Percentiles rank a stretch among this genome's conserved stretches.
Evolutionary conservation across 169 alveolate species (phyloP).

Genomic region (Plasmodium knowlesi): DNA sequence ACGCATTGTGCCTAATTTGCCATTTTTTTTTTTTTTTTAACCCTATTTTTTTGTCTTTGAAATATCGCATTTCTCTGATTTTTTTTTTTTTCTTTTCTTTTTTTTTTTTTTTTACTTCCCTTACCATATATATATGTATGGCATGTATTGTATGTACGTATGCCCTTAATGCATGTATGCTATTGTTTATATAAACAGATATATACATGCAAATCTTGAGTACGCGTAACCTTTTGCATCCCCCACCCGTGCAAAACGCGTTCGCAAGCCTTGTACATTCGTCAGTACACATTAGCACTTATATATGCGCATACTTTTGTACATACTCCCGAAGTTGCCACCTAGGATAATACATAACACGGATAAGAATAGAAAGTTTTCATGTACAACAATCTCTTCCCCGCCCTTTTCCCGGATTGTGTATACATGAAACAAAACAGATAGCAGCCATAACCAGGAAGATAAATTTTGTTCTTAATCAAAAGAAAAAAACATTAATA

Average conservation of each 20-base stretch:
- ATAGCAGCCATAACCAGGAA: slow-evolving; percentile 1
- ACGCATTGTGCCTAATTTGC: slow-evolving; percentile 4
- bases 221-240: background rate
- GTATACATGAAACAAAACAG: slow-evolving; percentile 31
- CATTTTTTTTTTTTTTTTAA: background rate
- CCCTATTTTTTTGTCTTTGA: slow-evolving; percentile 15
- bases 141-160: background rate
- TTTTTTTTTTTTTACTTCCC: background rate
- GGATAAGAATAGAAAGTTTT: background rate
- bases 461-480: slow-evolving; percentile 1
- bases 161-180: background rate
- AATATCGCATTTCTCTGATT: background rate
- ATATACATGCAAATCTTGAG: background rate
- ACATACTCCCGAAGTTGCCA: background rate
- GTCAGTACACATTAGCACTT: background rate
- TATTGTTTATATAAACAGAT: background rate
- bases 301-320: background rate
- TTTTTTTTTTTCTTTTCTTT: background rate
- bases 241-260: background rate
- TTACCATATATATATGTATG: background rate
- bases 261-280: background rate
- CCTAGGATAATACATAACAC: background rate
- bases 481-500: slow-evolving; percentile 4
- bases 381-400: background rate
- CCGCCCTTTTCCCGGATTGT: background rate